Conservation (phyloP, 2,329 filamentous ascomycete genomes). For the Aspergillus niger region DNA sequence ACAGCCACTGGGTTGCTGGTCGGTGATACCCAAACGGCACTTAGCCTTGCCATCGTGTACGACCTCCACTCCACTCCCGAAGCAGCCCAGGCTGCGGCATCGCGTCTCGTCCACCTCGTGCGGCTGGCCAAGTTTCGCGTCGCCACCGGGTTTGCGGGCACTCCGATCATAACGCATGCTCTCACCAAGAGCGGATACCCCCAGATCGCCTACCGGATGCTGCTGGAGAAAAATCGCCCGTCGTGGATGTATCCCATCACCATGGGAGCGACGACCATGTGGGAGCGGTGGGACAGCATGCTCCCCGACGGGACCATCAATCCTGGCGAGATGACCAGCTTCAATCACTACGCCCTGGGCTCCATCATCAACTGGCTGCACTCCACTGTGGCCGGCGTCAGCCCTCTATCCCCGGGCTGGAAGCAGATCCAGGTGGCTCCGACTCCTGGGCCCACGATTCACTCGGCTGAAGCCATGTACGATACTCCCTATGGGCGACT, state of each 20-base stretch:
- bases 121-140: constrained; percentile 35
- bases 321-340: constrained; percentile 46
- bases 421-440: constrained; percentile 31
- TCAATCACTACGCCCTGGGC: constrained; percentile 48
- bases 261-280: constrained; percentile 47
- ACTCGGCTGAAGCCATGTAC: too few relatives aligned
- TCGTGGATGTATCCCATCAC: constrained; percentile 45
- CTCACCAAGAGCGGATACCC: constrained; percentile 25
- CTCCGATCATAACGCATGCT: constrained; percentile 32
- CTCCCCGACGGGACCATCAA: constrained; percentile 42
- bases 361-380: constrained; percentile 45
- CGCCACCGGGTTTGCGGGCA: constrained; percentile 40
- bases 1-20: constrained; percentile 30
- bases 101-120: constrained; percentile 20
- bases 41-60: constrained; percentile 30
- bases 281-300: constrained; percentile 50
- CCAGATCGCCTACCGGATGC: constrained; percentile 43
- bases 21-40: constrained; percentile 37
- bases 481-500: too few relatives aligned
- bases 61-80: constrained; percentile 22
- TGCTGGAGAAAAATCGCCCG: constrained; percentile 37
- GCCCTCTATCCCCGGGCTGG: constrained; percentile 34
- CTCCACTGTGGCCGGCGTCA: constrained; percentile 27
- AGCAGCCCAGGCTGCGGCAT: constrained; percentile 7
- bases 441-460: constrained; percentile 25